A percentile compares a stretch with the other conserved stretches of the same genome.
Evolutionary conservation across 2,329 filamentous ascomycete genomes (phyloP).

Genomic region (Sporothrix pallida): DNA sequence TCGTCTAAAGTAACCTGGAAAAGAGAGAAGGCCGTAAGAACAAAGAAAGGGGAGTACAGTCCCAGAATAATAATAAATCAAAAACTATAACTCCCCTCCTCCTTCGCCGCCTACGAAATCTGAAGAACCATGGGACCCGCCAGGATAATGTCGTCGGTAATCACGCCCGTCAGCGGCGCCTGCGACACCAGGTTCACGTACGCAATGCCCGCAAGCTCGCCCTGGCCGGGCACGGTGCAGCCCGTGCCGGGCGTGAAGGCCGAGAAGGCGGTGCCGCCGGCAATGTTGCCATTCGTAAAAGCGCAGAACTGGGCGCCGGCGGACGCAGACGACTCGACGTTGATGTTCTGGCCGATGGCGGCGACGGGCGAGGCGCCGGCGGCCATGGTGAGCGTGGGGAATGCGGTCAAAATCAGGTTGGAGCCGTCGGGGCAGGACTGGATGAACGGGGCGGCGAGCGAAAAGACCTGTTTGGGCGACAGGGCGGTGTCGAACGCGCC

Average conservation of each 20-base stretch:
- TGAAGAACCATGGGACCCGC: slow-evolving; percentile 68
- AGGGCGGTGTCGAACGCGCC: slow-evolving; percentile 74
- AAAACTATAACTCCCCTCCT: background rate
- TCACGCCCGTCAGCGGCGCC: slow-evolving; percentile 55
- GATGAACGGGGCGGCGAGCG: slow-evolving; percentile 76
- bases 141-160: slow-evolving; percentile 68
- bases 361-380: slow-evolving; percentile 50
- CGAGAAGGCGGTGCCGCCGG: slow-evolving; percentile 66
- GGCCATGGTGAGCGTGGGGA: slow-evolving; percentile 65
- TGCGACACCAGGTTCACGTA: slow-evolving; percentile 70
- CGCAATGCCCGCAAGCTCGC: slow-evolving; percentile 63
- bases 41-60: background rate
- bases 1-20: slow-evolving; percentile 27
- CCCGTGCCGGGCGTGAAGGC: slow-evolving; percentile 58
- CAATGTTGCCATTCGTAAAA: slow-evolving; percentile 66
- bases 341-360: slow-evolving; percentile 51
- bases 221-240: slow-evolving; percentile 65
- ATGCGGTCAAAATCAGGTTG: slow-evolving; percentile 66
- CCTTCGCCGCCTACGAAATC: slow-evolving; percentile 46
- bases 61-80: background rate
- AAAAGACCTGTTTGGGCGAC: slow-evolving; percentile 71
- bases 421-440: slow-evolving; percentile 69
- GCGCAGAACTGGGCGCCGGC: slow-evolving; percentile 65
- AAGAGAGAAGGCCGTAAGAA: background rate
- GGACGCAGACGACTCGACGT: slow-evolving; percentile 58